Evolutionary conservation across 2,329 filamentous ascomycete genomes (phyloP), one percentile per base, ranked within the genome.

Genomic region (Aspergillus intermedius): DNA sequence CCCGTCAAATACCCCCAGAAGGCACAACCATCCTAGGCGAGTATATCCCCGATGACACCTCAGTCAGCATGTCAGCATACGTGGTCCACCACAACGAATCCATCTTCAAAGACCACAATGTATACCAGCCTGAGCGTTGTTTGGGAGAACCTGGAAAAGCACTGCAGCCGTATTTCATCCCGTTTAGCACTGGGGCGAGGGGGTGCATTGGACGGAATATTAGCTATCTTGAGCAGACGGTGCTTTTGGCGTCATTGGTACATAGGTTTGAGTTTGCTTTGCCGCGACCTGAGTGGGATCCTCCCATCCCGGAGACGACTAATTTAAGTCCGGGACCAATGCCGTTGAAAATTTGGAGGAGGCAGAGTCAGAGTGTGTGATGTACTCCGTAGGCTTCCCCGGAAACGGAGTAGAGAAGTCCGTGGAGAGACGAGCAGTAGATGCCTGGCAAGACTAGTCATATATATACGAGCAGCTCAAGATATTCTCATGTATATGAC

Each of bases 221-320:
- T 23, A 60, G 54, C 10, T 68, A 74, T 49, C 56, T 77, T 2
- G 74, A 77, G 54, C 72, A 77, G 51, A 68, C 66, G 2, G 68
- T 77, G 4, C 48, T 74, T 1, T 23, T 76, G 13, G 72, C 72
- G 1, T 69, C 67, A 1, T 52, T 76, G 13, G 59, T 77, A 0
- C 68, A 73, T 53, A 60, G 69, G 0, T 76, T 71, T 44, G 67
- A 74, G 10, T 72, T 74, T 62, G 61, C 62, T 1, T 52, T 71
- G 32, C 60, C 60, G 2, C 44, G 39, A 32, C 54, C 56, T 1
- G 57, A 59, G 0, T 71, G 65, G 59, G 54, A 66, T 47, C 56
- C 57, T 8, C 42, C 54, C 15, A 45, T 61, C 6, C 40, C 44
- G 1, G 54, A 58, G 37, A 56, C 49, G 3, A 54, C 52, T 1